These are phyloP conservation scores for Anisodus acutangulus DNA, from an alignment of 257 asterid genomes.

Conservation along the genomic window DNA sequence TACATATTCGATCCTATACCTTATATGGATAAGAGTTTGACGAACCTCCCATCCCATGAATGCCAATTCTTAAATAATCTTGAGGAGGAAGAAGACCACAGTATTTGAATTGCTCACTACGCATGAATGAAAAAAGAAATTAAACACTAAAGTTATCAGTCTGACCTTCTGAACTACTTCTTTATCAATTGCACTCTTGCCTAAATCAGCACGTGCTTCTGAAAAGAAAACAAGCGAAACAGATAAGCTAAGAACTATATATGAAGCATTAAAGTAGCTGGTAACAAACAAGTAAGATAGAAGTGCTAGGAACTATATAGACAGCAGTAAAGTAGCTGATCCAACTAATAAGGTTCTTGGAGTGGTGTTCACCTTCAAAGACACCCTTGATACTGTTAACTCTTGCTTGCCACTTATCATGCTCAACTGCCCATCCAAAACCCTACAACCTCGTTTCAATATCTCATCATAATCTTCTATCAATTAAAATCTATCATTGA, in stretches of 20 bases:
- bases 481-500: neutral
- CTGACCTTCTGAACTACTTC: conserved; percentile 87
- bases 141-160: neutral
- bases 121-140: neutral
- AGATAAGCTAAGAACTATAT: neutral
- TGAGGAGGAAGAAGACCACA: neutral
- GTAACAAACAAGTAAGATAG: neutral
- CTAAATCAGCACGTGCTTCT: conserved; percentile 80
- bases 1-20: neutral
- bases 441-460: conserved; percentile 51
- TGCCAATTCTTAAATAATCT: neutral
- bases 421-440: conserved; percentile 91
- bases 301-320: neutral
- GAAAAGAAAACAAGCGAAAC: conserved; percentile 40
- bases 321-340: neutral
- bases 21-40: neutral
- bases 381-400: conserved; percentile 82
- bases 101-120: conserved; percentile 4
- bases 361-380: conserved; percentile 63
- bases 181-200: conserved; percentile 61
- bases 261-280: neutral
- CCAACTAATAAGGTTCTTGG: neutral
- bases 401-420: conserved; percentile 88
- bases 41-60: neutral
- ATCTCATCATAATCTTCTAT: neutral